Evolutionary conservation across 148 eudicot genomes (phyloP), one percentile per base, ranked within the genome.

Genomic region (Cornus suecica): DNA sequence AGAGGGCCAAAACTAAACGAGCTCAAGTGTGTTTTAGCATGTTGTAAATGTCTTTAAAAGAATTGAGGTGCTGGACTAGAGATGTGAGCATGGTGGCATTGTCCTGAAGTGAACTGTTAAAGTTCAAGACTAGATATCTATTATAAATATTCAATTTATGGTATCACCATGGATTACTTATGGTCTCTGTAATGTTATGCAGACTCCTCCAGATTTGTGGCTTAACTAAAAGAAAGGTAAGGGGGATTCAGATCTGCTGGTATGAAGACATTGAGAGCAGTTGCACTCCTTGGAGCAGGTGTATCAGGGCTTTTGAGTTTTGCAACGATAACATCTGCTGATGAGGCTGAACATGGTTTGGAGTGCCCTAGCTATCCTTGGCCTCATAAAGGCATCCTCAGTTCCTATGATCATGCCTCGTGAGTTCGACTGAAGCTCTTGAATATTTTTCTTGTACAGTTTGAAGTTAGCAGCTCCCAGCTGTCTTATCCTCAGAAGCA

Each of bases 401-500:
- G 91, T 75, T 95, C 99, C 72, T 95, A 92, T 82, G 99, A 95
- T 69, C 99, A 95, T 78, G 89, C 94, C 67, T 91, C 97, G 99
- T 95, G 79, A 92, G 99, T 91, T 70, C 2, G 69, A 5, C 3
- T 68, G 25, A 69, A 48, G 62, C 48, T 8, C 18, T 32, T 8
- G 30, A 32, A 10, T 76, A 25, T 28, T 23, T 69, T 2, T n/a
- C 31, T 48, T 48, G 18, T 1, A 15, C 13, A 2, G 18, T 48
- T 15, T 48, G 54, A 7, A 9, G 54, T 48, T 48, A 15, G 54
- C 54, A 10, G 54, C 54, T 48, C 18, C 4, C 13, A 7, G 4
- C 15, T 48, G 18, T 48, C 34, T 32, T 32, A 32, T 32, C 34
- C 34, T 2, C 34, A 32, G 34, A 32, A 32, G 34, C 54, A 48